These are phyloP conservation scores for Apiotrichum mycotoxinovorans DNA, from an alignment of 1,284 basidiomycete genomes.

Conservation along the genomic window DNA sequence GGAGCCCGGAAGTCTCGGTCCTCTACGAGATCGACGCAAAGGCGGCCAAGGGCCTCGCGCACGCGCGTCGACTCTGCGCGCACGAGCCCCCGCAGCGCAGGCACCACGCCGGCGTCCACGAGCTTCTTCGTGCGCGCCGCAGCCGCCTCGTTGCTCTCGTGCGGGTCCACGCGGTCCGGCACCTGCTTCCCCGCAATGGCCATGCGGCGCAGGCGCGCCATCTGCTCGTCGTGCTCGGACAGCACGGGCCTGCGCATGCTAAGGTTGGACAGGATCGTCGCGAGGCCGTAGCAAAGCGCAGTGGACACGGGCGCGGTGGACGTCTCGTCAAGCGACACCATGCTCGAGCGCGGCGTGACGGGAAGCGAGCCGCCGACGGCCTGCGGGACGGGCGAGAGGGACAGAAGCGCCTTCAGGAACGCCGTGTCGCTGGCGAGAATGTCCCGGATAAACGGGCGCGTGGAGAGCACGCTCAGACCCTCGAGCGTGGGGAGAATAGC, in stretches of 20 bases:
- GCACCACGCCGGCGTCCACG: constrained; percentile 57
- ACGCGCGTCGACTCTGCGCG: constrained; percentile 52
- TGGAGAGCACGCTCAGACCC: constrained; percentile 74
- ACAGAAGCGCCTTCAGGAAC: constrained; percentile 64
- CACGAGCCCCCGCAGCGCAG: constrained; percentile 61
- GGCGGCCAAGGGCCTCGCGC: constrained; percentile 51
- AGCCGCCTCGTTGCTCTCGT: constrained; percentile 61
- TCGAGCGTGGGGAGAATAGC: constrained; percentile 65
- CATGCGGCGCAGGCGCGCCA: constrained; percentile 71
- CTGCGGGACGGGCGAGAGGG: constrained; percentile 39
- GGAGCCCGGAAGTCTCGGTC: constrained; percentile 70
- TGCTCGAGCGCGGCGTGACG: constrained; percentile 50
- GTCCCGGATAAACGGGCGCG: constrained; percentile 64
- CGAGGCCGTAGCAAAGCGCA: constrained; percentile 68
- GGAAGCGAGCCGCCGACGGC: constrained; percentile 53
- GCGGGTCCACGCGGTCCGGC: constrained; percentile 27
- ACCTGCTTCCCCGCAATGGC: constrained; percentile 54
- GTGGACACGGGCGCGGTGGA: constrained; percentile 28
- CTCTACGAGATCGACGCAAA: constrained; percentile 69
- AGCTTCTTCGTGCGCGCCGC: constrained; percentile 56
- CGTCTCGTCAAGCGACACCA: constrained; percentile 22
- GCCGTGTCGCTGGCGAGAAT: constrained; percentile 56
- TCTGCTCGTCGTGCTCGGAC: constrained; percentile 72
- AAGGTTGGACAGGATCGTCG: constrained; percentile 70
- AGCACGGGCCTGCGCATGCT: constrained; percentile 65